Base-by-base conservation (phyloP, 495 filamentous ascomycete species). In the Tuber borchii region DNA sequence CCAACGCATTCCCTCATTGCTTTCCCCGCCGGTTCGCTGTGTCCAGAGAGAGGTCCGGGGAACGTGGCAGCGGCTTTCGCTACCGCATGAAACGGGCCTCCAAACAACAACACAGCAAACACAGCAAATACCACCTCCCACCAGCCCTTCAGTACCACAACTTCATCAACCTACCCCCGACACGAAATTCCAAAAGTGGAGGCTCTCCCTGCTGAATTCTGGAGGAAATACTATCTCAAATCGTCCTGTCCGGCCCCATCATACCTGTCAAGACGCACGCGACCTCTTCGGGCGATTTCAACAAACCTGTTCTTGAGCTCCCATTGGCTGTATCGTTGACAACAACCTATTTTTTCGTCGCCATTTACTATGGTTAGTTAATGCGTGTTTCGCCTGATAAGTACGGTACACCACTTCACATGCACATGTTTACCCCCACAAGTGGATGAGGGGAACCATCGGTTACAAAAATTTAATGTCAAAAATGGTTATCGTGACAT, bases 11-110 rank as follows among this genome's bases (percentile, higher is more conserved):
- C 44, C 73, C 76, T 65, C 56, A 65, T 34, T 65, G 51, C 70
- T 45, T 61, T 74, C 73, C 71, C 56, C 79, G 70, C 73, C 75
- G 73, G 79, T 75, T 75, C 73, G 61, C 65, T 65, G 31, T 12
- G 78, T 73, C 77, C 76, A 79, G 79, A 79, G 76, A 79, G 77
- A 79, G 75, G 78, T 43, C 56, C 51, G 46, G 78, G 78, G 78
- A 78, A 79, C 78, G 78, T 79, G 78, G 78, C 78, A 79, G 77
- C 73, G 75, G 73, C 75, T 79, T 79, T 79, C 70, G 72, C 75
- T 71, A 76, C 77, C 77, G 78, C 61, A 79, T 79, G 78, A 79
- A 79, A 79, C 78, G 70, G 78, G 73, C 73, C 76, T 79, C 73
- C 71, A 73, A 79, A 79, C 78, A 79, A 51, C 69, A 77, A 51